Conservation (phyloP, 1,139 yeast genomes). For the Geotrichum fermentans region DNA sequence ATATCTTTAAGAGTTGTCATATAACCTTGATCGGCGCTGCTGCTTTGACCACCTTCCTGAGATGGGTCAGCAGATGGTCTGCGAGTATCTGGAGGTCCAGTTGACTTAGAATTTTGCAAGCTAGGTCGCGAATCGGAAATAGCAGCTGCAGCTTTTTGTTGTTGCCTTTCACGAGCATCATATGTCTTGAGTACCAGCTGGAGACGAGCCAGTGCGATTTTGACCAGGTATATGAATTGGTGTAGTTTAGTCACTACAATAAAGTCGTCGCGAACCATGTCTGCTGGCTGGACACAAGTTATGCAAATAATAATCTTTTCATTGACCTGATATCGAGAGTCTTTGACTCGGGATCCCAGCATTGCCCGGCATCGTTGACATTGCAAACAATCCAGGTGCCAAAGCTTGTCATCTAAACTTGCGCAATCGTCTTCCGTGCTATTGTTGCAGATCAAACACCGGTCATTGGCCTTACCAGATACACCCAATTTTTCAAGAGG, state of each 20-base stretch:
- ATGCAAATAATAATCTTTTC: slow-evolving; percentile 48
- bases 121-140: slow-evolving; percentile 1
- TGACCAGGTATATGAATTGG: slow-evolving; percentile 70
- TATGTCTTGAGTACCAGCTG: slow-evolving; percentile 56
- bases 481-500: slow-evolving; percentile 48
- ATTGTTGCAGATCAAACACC: slow-evolving; percentile 63
- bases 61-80: background rate
- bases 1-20: slow-evolving; percentile 72
- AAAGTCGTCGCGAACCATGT: slow-evolving; percentile 50
- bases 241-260: slow-evolving; percentile 58
- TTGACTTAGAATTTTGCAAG: background rate
- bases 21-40: slow-evolving; percentile 46
- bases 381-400: slow-evolving; percentile 73
- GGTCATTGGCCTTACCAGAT: slow-evolving; percentile 68
- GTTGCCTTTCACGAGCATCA: slow-evolving; percentile 32
- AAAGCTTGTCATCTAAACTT: slow-evolving; percentile 56
- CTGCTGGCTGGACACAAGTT: slow-evolving; percentile 49
- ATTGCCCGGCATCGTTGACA: slow-evolving; percentile 43
- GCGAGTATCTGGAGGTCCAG: background rate
- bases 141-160: background rate
- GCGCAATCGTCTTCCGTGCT: slow-evolving; percentile 82
- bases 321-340: slow-evolving; percentile 42
- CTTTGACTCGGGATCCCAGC: slow-evolving; percentile 33
- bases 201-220: slow-evolving; percentile 79
- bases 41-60: background rate